A percentile compares a stretch with the other conserved stretches of the same genome.
phyloP scores from a whole-genome alignment of 768 basidiomycete species.

The Mycena pura region DNA sequence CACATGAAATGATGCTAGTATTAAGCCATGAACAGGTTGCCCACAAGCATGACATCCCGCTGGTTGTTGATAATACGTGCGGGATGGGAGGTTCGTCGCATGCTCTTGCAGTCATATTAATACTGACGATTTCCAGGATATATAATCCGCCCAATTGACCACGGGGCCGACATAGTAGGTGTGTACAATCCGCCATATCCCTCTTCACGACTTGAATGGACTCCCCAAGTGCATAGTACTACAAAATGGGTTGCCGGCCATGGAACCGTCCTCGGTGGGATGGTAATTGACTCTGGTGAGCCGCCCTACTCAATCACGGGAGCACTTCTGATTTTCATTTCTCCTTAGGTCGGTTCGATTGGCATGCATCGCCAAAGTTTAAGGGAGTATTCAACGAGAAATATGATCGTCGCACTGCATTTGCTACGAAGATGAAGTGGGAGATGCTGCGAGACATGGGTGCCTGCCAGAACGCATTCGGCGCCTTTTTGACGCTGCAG shows the following conservation, averaged over 20 bases:
- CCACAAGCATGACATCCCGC: conserved; percentile 59
- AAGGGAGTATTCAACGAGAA: conserved; percentile 26
- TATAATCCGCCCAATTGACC: conserved; percentile 33
- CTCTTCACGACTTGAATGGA: not conserved
- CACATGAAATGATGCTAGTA: conserved; percentile 29
- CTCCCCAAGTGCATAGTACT: conserved; percentile 53
- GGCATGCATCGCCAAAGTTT: conserved; percentile 59
- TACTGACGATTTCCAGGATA: not conserved
- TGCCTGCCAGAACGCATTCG: conserved; percentile 59
- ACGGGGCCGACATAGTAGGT: conserved; percentile 44
- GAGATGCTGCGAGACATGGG: conserved; percentile 66
- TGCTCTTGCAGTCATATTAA: not conserved
- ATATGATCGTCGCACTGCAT: conserved; percentile 16
- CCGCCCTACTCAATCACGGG: not conserved
- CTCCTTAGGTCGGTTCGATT: conserved; percentile 61
- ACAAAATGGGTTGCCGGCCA: conserved; percentile 77
- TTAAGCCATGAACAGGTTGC: conserved; percentile 49
- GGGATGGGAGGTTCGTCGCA: conserved; percentile 58
- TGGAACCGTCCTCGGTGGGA: conserved; percentile 72
- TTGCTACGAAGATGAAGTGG: conserved; percentile 40
- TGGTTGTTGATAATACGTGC: conserved; percentile 72
- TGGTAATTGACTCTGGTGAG: conserved; percentile 53
- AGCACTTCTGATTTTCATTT: not conserved
- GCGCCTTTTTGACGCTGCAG: conserved; percentile 62
- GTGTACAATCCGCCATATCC: not conserved